A percentile compares a stretch with the other conserved stretches of the same genome.
Conservation (phyloP, 257 asterid genomes). For the Solanum acaule region DNA sequence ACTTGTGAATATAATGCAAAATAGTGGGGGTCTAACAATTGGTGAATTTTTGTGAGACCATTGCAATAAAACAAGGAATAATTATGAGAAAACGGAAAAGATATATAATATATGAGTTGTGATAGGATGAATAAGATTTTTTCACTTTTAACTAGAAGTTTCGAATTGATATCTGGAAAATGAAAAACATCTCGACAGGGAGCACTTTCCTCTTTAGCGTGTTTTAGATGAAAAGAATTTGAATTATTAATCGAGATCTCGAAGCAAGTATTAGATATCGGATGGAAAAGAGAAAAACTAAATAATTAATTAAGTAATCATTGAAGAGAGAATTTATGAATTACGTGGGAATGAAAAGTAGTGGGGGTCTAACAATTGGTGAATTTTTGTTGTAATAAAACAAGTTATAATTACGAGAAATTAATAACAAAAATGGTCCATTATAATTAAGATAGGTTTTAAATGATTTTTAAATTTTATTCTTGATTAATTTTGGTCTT, state of each 20-base stretch:
- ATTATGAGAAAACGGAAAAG: neutral
- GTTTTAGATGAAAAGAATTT: neutral
- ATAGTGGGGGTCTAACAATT: neutral
- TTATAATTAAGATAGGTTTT: too few relatives aligned
- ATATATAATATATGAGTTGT: neutral
- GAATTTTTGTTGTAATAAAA: neutral
- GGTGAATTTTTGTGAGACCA: neutral
- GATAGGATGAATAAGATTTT: neutral
- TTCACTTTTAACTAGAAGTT: neutral
- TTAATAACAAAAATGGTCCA: neutral
- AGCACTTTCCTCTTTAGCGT: neutral
- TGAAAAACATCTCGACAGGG: neutral
- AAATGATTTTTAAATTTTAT: neutral
- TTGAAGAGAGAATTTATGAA: neutral
- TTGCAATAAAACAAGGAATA: neutral
- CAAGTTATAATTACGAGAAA: neutral
- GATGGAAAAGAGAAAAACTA: neutral
- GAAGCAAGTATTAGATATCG: neutral
- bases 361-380: neutral
- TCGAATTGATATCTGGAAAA: neutral
- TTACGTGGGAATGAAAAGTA: neutral
- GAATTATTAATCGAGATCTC: neutral
- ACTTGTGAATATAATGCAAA: neutral
- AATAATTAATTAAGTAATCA: neutral
- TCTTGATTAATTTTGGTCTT: neutral